These are phyloP conservation scores for Rhynchosporium secalis DNA, from an alignment of 2,329 filamentous ascomycete genomes.

Conservation along the genomic window DNA sequence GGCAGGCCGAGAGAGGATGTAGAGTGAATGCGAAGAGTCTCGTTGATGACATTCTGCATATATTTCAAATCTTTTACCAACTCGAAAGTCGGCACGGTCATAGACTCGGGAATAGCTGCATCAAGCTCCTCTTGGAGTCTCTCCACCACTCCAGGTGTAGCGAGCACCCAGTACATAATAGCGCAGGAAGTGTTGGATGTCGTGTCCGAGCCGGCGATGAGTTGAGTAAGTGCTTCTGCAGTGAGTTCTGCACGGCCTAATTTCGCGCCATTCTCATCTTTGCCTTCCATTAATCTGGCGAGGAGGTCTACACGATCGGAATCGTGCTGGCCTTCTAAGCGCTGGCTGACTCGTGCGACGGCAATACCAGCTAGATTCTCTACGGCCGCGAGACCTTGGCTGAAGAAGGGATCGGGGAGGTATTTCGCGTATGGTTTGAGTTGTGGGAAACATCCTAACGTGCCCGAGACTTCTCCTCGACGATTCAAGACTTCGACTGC, in stretches of 20 bases:
- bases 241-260: constrained; percentile 79
- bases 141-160: constrained; percentile 67
- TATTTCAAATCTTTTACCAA: constrained; percentile 76
- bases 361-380: constrained; percentile 84
- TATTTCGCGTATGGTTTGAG: constrained; percentile 80
- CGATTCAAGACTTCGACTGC: constrained; percentile 89
- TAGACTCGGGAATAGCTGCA: constrained; percentile 58
- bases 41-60: constrained; percentile 73
- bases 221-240: constrained; percentile 84
- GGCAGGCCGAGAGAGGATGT: constrained; percentile 86
- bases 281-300: constrained; percentile 79
- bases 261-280: constrained; percentile 74
- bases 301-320: constrained; percentile 76
- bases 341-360: constrained; percentile 73
- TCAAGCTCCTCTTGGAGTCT: constrained; percentile 80
- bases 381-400: constrained; percentile 70
- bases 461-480: constrained; percentile 80
- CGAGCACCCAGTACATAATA: constrained; percentile 72
- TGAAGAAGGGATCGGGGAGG: constrained; percentile 81
- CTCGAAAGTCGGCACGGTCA: constrained; percentile 68
- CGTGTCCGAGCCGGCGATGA: constrained; percentile 78
- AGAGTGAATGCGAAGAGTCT: constrained; percentile 82
- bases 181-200: constrained; percentile 81
- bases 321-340: constrained; percentile 68
- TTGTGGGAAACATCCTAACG: constrained; percentile 71